Conservation (phyloP, 345 rosid genomes). For the Ceriops decandra region DNA sequence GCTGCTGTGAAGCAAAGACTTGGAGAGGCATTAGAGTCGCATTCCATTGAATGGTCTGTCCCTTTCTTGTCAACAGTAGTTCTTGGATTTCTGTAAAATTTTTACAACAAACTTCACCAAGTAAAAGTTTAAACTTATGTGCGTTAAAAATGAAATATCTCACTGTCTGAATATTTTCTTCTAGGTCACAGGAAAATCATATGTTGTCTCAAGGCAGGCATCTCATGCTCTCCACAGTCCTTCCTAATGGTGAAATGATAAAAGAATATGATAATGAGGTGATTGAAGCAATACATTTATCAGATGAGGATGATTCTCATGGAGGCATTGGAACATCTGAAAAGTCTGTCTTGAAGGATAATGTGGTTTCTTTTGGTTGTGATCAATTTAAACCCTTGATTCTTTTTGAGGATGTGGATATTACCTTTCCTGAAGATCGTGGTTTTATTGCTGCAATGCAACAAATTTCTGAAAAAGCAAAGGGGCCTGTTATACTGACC, state of each 20-base stretch:
- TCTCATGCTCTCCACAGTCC: slow-evolving; percentile 13
- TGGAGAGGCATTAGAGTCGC: slow-evolving; percentile 80
- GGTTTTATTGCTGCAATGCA: slow-evolving; percentile 81
- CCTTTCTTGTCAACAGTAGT: background rate
- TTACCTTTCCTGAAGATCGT: slow-evolving; percentile 79
- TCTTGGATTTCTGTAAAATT: slow-evolving; percentile 10
- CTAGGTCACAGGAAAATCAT: slow-evolving; percentile 62
- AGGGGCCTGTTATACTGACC: slow-evolving; percentile 85
- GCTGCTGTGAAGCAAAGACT: slow-evolving; percentile 67
- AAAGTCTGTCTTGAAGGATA: slow-evolving; percentile 29
- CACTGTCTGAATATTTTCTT: slow-evolving; percentile 11
- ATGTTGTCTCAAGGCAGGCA: slow-evolving; percentile 30
- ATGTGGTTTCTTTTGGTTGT: slow-evolving; percentile 24
- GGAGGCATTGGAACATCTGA: slow-evolving; percentile 27
- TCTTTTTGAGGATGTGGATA: slow-evolving; percentile 93
- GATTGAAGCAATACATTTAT: slow-evolving; percentile 32
- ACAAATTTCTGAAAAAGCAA: slow-evolving; percentile 84
- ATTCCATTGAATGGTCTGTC: slow-evolving; percentile 61
- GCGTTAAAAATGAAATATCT: background rate
- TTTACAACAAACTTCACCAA: slow-evolving; percentile 6
- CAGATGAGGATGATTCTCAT: slow-evolving; percentile 31
- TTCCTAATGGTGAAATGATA: slow-evolving; percentile 29
- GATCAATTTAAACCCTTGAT: slow-evolving; percentile 58
- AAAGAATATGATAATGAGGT: slow-evolving; percentile 29
- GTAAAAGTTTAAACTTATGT: slow-evolving; percentile 1